A percentile compares a stretch with the other conserved stretches of the same genome.
Evolutionary conservation across 2,329 filamentous ascomycete genomes (phyloP).

Genomic region (Apiospora kogelbergensis): DNA sequence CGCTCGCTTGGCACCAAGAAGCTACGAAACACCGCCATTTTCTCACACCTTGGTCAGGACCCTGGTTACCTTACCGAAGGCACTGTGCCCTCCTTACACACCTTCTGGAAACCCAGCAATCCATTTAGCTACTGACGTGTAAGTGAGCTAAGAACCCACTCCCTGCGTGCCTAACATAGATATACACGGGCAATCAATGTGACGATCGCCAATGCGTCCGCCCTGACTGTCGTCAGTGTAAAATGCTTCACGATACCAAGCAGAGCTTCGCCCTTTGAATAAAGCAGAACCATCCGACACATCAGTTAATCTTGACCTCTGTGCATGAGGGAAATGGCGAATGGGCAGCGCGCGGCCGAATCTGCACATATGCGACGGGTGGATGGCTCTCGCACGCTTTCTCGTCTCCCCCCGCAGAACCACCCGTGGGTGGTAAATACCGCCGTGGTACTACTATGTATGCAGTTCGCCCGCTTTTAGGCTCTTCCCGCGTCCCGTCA

Average conservation of each 20-base stretch:
- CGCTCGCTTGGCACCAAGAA: background rate
- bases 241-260: background rate
- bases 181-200: background rate
- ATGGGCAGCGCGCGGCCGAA: background rate
- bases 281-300: background rate
- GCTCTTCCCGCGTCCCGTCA: slow-evolving; percentile 11
- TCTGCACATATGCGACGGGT: background rate
- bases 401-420: background rate
- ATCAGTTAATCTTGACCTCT: background rate
- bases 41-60: slow-evolving; percentile 4
- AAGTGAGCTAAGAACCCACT: background rate
- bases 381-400: background rate
- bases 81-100: background rate
- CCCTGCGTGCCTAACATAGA: background rate
- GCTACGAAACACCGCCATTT: background rate
- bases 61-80: background rate
- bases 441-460: slow-evolving; percentile 4
- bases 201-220: background rate
- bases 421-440: background rate
- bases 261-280: background rate
- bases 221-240: background rate
- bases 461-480: slow-evolving; percentile 13
- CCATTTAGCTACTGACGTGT: background rate
- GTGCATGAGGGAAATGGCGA: background rate
- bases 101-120: background rate